phyloP scores from a whole-genome alignment of 2,329 filamentous ascomycete genomes.

The Colletotrichum abscissum region DNA sequence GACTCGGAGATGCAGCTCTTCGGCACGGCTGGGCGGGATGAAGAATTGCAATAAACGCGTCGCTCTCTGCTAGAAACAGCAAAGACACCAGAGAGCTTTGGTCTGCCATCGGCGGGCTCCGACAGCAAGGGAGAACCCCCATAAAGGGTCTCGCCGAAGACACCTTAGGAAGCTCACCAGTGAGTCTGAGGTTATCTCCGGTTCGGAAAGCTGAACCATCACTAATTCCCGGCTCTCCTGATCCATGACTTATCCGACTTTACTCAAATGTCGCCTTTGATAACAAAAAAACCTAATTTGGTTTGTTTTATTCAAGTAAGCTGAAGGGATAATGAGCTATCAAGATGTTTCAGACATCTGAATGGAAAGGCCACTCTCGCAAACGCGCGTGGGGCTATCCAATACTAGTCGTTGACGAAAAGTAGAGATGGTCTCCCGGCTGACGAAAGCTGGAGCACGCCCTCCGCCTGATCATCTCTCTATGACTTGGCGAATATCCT shows the following conservation, averaged over 20 bases:
- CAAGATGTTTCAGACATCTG: background rate
- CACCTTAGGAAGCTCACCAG: background rate
- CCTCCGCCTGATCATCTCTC: background rate
- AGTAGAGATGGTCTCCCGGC: background rate
- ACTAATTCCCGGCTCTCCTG: background rate
- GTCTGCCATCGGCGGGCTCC: constrained; percentile 28
- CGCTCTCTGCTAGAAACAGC: background rate
- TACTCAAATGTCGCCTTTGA: background rate
- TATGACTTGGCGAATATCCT: background rate
- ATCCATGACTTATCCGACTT: background rate
- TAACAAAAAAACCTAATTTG: background rate
- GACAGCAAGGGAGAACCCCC: background rate
- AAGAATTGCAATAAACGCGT: background rate
- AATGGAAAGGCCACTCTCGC: background rate
- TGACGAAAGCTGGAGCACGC: background rate
- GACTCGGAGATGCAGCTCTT: constrained; percentile 24
- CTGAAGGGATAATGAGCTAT: background rate
- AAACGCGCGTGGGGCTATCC: background rate
- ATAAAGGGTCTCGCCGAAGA: constrained; percentile 12
- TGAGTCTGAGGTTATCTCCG: background rate
- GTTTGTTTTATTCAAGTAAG: background rate
- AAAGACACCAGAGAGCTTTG: background rate
- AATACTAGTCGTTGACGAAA: background rate
- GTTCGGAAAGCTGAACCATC: background rate
- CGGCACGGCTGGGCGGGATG: background rate